These are phyloP conservation scores for Zopfia rhizophila DNA, from an alignment of 2,329 filamentous ascomycete species.

Conservation along the genomic window DNA sequence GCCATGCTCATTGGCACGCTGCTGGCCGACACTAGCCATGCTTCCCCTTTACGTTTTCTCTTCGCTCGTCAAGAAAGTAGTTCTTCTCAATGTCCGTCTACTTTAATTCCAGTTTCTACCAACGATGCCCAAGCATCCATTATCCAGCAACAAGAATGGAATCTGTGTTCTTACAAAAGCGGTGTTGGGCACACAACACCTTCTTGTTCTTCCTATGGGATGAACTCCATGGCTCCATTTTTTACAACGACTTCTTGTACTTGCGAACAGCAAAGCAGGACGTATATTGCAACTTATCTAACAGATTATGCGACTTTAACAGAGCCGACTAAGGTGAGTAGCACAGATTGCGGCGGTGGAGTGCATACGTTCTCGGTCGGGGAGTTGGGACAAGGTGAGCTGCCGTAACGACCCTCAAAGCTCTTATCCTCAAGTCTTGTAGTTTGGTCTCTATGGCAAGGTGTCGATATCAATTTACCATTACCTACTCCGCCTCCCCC, in stretches of 20 bases:
- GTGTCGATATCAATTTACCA: no score
- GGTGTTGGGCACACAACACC: no score
- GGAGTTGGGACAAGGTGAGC: constrained; percentile 1
- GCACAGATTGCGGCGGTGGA: not conserved
- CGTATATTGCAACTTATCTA: constrained; percentile 3
- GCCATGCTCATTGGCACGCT: no score
- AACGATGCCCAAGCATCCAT: constrained; percentile 1
- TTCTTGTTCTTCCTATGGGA: no score
- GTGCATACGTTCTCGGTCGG: not conserved
- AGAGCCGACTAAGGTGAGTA: not conserved
- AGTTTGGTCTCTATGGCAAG: no score
- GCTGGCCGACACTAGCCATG: no score
- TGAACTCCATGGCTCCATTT: not conserved
- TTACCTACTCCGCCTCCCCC: no score
- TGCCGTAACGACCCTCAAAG: no score
- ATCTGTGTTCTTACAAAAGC: not conserved
- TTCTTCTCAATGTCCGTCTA: no score
- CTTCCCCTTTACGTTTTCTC: no score
- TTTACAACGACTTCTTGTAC: not conserved
- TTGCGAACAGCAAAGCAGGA: not conserved
- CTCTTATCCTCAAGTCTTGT: no score
- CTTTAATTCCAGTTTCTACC: not conserved
- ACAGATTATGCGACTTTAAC: not conserved
- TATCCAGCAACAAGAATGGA: constrained; percentile 4
- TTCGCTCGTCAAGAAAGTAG: no score